Conservation (phyloP, 495 filamentous ascomycete species). For the Aspergillus haitiensis region DNA sequence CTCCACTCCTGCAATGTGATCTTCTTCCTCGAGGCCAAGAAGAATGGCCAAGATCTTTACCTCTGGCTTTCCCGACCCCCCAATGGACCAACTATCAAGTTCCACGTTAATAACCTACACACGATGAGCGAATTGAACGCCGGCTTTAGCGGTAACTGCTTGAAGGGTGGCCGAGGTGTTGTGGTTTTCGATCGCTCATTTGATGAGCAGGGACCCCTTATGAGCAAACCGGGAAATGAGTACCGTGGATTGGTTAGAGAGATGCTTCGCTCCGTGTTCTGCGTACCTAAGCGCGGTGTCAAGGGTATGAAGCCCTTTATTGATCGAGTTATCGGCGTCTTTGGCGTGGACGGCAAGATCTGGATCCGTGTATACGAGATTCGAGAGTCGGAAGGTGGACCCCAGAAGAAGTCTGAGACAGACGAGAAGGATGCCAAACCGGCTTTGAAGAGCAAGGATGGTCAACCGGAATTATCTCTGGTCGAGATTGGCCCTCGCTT, state of each 20-base stretch:
- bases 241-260: conserved; percentile 57
- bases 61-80: conserved; percentile 91
- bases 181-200: conserved; percentile 89
- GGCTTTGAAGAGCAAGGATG: conserved; percentile 40
- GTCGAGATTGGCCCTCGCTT: conserved; percentile 96
- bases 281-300: conserved; percentile 77
- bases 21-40: conserved; percentile 93
- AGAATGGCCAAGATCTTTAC: conserved; percentile 86
- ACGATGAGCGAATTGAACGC: conserved; percentile 84
- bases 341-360: conserved; percentile 89
- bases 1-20: conserved; percentile 99
- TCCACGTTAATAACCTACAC: conserved; percentile 65
- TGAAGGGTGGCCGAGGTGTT: conserved; percentile 93
- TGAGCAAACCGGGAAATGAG: conserved; percentile 43
- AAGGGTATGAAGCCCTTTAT: conserved; percentile 93
- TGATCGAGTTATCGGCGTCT: conserved; percentile 93
- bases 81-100: conserved; percentile 91
- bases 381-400: conserved; percentile 68
- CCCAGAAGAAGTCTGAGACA: conserved; percentile 33
- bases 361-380: conserved; percentile 97
- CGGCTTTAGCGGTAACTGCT: conserved; percentile 93
- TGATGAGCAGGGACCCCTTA: conserved; percentile 59
- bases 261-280: conserved; percentile 87
- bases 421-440: conserved; percentile 37
- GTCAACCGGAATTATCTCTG: conserved; percentile 68